phyloP scores from a whole-genome alignment of 2,329 filamentous ascomycete genomes.

The Alternaria sp. region DNA sequence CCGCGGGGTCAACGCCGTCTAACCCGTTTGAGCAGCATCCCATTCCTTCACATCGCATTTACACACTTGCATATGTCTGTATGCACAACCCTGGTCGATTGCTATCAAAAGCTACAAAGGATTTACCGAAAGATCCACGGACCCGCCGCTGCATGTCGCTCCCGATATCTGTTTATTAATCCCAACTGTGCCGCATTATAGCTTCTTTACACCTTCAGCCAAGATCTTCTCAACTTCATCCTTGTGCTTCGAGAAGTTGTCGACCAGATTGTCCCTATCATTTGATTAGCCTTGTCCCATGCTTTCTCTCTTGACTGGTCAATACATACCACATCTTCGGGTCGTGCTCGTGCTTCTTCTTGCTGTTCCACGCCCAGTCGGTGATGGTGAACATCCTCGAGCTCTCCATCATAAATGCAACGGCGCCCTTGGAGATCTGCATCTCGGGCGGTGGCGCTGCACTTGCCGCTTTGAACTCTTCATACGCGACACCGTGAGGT shows the following conservation, averaged over 20 bases:
- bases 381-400: constrained; percentile 45
- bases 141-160: background rate
- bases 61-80: background rate
- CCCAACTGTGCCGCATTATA: constrained; percentile 3
- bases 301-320: accelerated
- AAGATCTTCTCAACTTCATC: constrained; percentile 57
- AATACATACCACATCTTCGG: constrained; percentile 54
- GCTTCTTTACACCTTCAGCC: constrained; percentile 39
- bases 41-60: background rate
- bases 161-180: background rate
- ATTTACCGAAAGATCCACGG: background rate
- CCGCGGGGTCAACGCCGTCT: constrained; percentile 4
- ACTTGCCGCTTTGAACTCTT: constrained; percentile 63
- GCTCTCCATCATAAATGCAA: constrained; percentile 71
- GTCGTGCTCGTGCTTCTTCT: constrained; percentile 57
- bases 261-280: constrained; percentile 56
- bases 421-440: constrained; percentile 57
- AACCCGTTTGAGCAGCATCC: background rate
- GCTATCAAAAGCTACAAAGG: background rate
- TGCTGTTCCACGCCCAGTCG: constrained; percentile 45
- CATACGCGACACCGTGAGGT: constrained; percentile 67
- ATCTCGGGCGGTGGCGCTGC: constrained; percentile 52
- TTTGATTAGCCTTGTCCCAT: constrained; percentile 3
- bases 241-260: constrained; percentile 58
- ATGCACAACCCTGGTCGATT: background rate